Percentiles rank a stretch among this genome's conserved stretches.
phyloP scores from a whole-genome alignment of 164 flowering plant species.

The Protea cynaroides region DNA sequence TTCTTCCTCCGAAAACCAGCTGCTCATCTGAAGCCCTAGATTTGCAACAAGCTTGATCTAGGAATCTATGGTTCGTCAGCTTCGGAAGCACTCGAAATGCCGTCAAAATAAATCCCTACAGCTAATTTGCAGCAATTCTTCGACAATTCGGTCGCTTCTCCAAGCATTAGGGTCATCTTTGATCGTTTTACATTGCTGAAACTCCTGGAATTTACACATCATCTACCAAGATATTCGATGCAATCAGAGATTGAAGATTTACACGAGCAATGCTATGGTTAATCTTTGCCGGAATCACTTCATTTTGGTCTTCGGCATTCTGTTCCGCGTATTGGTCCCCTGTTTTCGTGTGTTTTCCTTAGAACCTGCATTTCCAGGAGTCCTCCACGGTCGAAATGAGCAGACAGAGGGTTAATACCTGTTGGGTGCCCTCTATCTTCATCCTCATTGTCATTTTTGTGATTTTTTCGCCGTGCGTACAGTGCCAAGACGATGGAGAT shows the following conservation, averaged over 20 bases:
- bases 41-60: background rate
- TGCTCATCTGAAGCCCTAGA: background rate
- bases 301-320: background rate
- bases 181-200: background rate
- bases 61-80: background rate
- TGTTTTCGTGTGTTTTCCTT: background rate
- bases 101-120: background rate
- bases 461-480: slow-evolving; percentile 1
- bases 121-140: background rate
- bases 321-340: background rate
- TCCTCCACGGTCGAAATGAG: slow-evolving; percentile 4
- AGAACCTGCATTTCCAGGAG: background rate
- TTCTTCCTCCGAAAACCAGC: slow-evolving; percentile 23
- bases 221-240: background rate
- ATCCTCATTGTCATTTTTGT: slow-evolving; percentile 3
- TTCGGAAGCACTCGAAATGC: background rate
- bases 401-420: slow-evolving; percentile 6
- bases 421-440: slow-evolving; percentile 9
- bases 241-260: background rate
- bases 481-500: slow-evolving; percentile 10
- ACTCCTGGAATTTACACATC: background rate
- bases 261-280: slow-evolving; percentile 3
- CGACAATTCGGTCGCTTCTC: background rate
- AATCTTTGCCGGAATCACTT: background rate
- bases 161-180: background rate